Conservation (phyloP, 148 eudicot species). For the Amaranthus cruentus region DNA sequence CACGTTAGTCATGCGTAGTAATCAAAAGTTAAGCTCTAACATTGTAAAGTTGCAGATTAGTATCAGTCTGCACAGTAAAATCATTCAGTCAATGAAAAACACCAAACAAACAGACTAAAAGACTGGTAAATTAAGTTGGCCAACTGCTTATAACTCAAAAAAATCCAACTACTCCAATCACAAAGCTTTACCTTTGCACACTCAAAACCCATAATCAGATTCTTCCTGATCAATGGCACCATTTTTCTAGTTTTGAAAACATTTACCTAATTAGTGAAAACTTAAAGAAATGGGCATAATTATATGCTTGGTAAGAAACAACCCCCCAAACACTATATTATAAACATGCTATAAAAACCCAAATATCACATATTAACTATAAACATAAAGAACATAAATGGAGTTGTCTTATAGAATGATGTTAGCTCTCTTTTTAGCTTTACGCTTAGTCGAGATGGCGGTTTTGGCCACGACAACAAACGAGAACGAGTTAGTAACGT, state of each 20-base stretch:
- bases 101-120: conserved; percentile 15
- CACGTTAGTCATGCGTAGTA: too few relatives aligned
- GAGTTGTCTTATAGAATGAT: not conserved
- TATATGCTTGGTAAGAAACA: conserved; percentile 11
- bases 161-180: conserved; percentile 11
- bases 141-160: conserved; percentile 7
- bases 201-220: conserved; percentile 11
- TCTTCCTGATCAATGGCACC: not conserved
- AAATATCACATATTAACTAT: not conserved
- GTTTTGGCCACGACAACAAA: conserved; percentile 1
- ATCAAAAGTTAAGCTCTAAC: too few relatives aligned
- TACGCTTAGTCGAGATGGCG: not conserved
- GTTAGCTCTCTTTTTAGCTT: not conserved
- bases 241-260: conserved; percentile 23
- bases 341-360: conserved; percentile 6
- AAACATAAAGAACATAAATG: not conserved
- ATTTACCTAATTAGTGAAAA: conserved; percentile 28
- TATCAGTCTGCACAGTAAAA: too few relatives aligned
- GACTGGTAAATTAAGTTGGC: conserved; percentile 7
- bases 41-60: too few relatives aligned
- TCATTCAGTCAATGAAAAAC: not conserved
- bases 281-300: conserved; percentile 22
- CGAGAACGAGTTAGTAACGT: conserved; percentile 38
- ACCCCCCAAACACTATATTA: not conserved
- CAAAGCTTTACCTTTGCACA: conserved; percentile 14